phyloP scores from a whole-genome alignment of 345 rosid species.

The Camelina sativa region DNA sequence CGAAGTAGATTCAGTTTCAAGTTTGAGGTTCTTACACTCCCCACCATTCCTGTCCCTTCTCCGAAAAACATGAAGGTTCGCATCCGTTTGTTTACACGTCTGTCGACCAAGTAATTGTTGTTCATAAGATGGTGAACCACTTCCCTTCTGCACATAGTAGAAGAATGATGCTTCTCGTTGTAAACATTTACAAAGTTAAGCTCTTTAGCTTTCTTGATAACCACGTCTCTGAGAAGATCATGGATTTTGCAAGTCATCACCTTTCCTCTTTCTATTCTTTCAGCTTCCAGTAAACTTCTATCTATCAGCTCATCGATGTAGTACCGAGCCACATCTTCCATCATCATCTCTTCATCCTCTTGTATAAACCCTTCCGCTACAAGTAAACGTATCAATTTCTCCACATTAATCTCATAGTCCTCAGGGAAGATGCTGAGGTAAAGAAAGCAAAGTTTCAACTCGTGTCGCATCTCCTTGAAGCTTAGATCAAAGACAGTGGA shows the following conservation, averaged over 20 bases:
- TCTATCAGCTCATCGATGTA: constrained; percentile 24
- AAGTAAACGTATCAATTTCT: background rate
- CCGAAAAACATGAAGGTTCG: constrained; percentile 21
- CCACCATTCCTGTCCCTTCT: background rate
- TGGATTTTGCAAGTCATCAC: constrained; percentile 20
- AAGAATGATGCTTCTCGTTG: background rate
- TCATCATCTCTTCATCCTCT: constrained; percentile 9
- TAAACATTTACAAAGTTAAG: constrained; percentile 4
- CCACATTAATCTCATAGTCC: background rate
- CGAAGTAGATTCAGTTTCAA: constrained; percentile 28
- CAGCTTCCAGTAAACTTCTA: constrained; percentile 20
- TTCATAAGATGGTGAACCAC: background rate
- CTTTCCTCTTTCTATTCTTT: background rate
- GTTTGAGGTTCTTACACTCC: background rate
- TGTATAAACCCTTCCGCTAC: constrained; percentile 32
- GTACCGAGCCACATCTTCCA: constrained; percentile 22
- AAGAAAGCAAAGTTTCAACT: constrained; percentile 27
- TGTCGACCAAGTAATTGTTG: background rate
- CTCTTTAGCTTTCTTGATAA: constrained; percentile 26
- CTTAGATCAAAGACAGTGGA: constrained; percentile 2
- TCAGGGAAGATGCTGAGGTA: constrained; percentile 13
- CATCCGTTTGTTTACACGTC: constrained; percentile 16
- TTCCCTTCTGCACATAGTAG: constrained; percentile 20
- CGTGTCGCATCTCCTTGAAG: background rate
- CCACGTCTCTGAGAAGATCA: constrained; percentile 28